Evolutionary conservation across 1,139 yeast species (phyloP).

Genomic region (Kodamaea plutei): DNA sequence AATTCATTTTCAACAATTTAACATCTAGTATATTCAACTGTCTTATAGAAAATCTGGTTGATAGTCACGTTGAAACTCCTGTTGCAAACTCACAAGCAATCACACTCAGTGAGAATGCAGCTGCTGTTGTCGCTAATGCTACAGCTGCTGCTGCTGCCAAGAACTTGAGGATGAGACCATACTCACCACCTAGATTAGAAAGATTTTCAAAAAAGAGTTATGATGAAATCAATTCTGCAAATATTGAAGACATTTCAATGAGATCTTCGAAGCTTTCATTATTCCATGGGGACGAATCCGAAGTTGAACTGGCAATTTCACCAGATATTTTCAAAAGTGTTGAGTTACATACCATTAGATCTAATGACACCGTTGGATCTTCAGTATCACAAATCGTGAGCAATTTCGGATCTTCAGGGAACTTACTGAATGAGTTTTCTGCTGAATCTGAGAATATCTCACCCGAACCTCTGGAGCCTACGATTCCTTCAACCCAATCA

Average conservation of each 20-base stretch:
- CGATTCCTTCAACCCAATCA: too few relatives aligned
- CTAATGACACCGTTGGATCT: not conserved
- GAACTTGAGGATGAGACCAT: too few relatives aligned
- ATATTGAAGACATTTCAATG: conserved; percentile 5
- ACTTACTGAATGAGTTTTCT: too few relatives aligned
- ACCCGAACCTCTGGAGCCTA: too few relatives aligned
- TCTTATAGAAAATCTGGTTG: conserved; percentile 10
- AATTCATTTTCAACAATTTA: conserved; percentile 10
- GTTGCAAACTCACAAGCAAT: conserved; percentile 1
- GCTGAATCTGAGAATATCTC: too few relatives aligned
- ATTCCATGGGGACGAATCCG: conserved; percentile 5
- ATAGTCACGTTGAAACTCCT: conserved; percentile 5
- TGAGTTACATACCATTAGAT: not conserved
- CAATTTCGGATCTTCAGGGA: too few relatives aligned
- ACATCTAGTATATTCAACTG: conserved; percentile 15
- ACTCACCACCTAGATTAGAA: not conserved
- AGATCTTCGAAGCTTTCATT: conserved; percentile 12
- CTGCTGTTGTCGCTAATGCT: conserved; percentile 2
- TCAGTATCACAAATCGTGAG: too few relatives aligned
- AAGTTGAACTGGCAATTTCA: conserved; percentile 1
- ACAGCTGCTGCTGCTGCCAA: conserved; percentile 1
- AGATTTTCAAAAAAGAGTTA: not conserved
- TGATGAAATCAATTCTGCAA: not conserved
- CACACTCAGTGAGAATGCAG: conserved; percentile 1
- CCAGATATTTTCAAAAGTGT: not conserved